phyloP scores from a whole-genome alignment of 1,284 basidiomycete genomes.

The Termitomyces sp. region DNA sequence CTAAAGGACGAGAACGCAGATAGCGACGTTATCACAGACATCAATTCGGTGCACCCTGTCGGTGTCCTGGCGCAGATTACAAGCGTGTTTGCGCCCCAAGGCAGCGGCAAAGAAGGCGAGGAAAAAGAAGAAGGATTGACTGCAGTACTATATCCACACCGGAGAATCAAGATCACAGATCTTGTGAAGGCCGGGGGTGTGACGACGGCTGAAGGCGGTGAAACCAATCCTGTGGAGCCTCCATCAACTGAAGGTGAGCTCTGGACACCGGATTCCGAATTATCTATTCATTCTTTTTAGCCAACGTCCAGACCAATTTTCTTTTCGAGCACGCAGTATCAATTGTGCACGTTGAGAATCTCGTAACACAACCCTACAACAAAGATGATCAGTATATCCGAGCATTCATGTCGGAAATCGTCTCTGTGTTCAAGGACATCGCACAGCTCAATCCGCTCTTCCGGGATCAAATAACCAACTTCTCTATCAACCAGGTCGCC shows the following conservation, averaged over 20 bases:
- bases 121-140: slow-evolving; percentile 85
- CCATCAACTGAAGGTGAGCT: slow-evolving; percentile 24
- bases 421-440: slow-evolving; percentile 98
- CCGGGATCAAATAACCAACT: slow-evolving; percentile 97
- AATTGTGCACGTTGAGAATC: slow-evolving; percentile 87
- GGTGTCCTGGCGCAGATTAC: slow-evolving; percentile 99
- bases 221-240: slow-evolving; percentile 38
- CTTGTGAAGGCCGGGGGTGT: slow-evolving; percentile 66
- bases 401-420: slow-evolving; percentile 95
- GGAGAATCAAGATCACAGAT: slow-evolving; percentile 88
- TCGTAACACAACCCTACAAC: slow-evolving; percentile 78
- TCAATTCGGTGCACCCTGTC: slow-evolving; percentile 87
- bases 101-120: slow-evolving; percentile 45
- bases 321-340: slow-evolving; percentile 88
- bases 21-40: slow-evolving; percentile 87
- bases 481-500: slow-evolving; percentile 91
- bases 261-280: not conserved
- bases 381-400: slow-evolving; percentile 93
- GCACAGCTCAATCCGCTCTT: slow-evolving; percentile 96
- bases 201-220: slow-evolving; percentile 43
- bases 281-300: slow-evolving; percentile 22
- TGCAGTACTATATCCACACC: slow-evolving; percentile 92
- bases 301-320: slow-evolving; percentile 82
- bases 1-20: slow-evolving; percentile 94
- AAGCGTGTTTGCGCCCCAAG: slow-evolving; percentile 79